phyloP scores from a whole-genome alignment of 768 basidiomycete species.

The Suillus subalutaceus region DNA sequence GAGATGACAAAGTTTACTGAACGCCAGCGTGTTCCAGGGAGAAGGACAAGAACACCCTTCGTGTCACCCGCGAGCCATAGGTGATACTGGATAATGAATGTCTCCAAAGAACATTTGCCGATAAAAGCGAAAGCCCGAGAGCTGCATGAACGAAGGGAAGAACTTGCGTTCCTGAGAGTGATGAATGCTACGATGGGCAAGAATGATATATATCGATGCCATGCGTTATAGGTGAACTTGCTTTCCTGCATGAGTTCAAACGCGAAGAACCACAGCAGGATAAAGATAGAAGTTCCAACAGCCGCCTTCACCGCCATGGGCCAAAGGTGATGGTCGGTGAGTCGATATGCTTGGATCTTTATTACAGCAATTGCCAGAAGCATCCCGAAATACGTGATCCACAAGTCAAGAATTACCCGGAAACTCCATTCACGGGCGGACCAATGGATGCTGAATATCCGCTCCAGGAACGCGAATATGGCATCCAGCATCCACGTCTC shows the following conservation, averaged over 20 bases:
- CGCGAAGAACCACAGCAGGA: constrained; percentile 75
- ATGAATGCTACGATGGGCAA: constrained; percentile 81
- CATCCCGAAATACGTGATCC: constrained; percentile 90
- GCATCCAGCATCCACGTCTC: constrained; percentile 62
- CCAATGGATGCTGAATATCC: constrained; percentile 79
- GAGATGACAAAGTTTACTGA: constrained; percentile 80
- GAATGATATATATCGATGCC: constrained; percentile 82
- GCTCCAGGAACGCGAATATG: constrained; percentile 64
- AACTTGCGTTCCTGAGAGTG: constrained; percentile 74
- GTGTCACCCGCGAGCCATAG: constrained; percentile 86
- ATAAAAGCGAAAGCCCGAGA: constrained; percentile 78
- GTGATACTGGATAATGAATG: constrained; percentile 90
- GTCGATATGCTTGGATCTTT: constrained; percentile 71
- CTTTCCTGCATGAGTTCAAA: constrained; percentile 78
- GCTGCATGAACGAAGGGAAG: constrained; percentile 67
- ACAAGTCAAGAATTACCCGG: constrained; percentile 86
- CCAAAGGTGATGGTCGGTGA: constrained; percentile 76
- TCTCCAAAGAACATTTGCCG: constrained; percentile 87
- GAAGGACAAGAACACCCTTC: constrained; percentile 76
- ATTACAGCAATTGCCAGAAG: constrained; percentile 69
- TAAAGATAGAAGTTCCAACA: constrained; percentile 52
- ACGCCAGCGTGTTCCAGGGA: constrained; percentile 75
- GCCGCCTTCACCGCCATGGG: constrained; percentile 50
- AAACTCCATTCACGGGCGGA: constrained; percentile 87
- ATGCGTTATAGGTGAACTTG: constrained; percentile 86